Percentiles rank a stretch among this genome's conserved stretches.
Evolutionary conservation across 2,329 filamentous ascomycete species (phyloP).

Genomic region (Escovopsis sp.): DNA sequence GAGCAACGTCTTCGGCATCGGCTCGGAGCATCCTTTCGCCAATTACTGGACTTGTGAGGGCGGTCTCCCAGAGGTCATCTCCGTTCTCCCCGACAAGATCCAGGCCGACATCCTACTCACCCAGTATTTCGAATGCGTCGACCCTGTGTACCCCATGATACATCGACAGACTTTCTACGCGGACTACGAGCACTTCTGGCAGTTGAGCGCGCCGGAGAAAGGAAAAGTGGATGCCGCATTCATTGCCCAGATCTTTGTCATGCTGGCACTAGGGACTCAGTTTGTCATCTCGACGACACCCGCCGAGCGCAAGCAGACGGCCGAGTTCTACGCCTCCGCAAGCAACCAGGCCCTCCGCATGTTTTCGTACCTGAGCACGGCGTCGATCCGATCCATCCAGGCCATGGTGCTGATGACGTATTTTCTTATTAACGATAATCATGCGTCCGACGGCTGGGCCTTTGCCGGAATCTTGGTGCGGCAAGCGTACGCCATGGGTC

Average conservation of each 20-base stretch:
- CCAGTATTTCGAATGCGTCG: conserved; percentile 56
- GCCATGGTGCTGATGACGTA: conserved; percentile 71
- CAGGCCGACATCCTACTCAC: conserved; percentile 57
- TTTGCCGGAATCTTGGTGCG: conserved; percentile 66
- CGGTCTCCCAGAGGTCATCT: conserved; percentile 59
- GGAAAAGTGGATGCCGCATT: conserved; percentile 50
- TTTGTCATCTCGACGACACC: conserved; percentile 49
- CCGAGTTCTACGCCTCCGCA: conserved; percentile 70
- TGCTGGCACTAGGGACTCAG: conserved; percentile 66
- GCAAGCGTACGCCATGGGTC: conserved; percentile 68
- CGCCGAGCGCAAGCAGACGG: conserved; percentile 55
- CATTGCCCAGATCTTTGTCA: conserved; percentile 59
- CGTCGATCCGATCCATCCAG: conserved; percentile 58
- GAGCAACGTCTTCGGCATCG: conserved; percentile 69
- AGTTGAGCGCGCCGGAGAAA: conserved; percentile 41
- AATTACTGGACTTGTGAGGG: conserved; percentile 78
- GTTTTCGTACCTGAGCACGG: conserved; percentile 62
- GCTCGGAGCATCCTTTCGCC: conserved; percentile 63
- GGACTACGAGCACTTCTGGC: conserved; percentile 70
- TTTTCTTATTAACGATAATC: conserved; percentile 76
- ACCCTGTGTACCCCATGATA: conserved; percentile 70
- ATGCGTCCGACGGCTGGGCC: conserved; percentile 69
- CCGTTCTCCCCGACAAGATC: conserved; percentile 58
- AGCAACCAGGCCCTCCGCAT: conserved; percentile 64
- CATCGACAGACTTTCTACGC: conserved; percentile 61